Evolutionary conservation across 306 rosid genomes (phyloP).

Genomic region (Vigna hirtella): DNA sequence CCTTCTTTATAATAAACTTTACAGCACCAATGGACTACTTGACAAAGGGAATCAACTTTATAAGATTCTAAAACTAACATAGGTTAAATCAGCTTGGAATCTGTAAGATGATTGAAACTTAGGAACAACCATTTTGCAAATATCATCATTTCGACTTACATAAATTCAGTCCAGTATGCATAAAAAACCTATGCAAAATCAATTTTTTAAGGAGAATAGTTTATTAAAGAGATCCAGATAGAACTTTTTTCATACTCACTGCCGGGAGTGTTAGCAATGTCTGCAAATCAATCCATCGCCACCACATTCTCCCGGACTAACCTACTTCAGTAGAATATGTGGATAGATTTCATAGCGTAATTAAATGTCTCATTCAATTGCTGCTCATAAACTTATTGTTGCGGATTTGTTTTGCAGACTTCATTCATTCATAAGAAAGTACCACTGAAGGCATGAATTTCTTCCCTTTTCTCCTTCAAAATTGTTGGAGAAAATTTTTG

Average conservation of each 20-base stretch:
- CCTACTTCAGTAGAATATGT: slow-evolving; percentile 11
- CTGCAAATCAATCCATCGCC: not conserved
- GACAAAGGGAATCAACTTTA: slow-evolving; percentile 8
- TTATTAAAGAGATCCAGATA: not conserved
- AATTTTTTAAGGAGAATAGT: too few relatives aligned
- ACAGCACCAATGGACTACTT: slow-evolving; percentile 11
- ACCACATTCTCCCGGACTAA: not conserved
- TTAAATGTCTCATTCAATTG: not conserved
- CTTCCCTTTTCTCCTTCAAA: not conserved
- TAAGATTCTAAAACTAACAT: slow-evolving; percentile 6
- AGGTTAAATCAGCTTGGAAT: slow-evolving; percentile 4
- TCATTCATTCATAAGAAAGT: not conserved
- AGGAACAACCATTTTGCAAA: not conserved
- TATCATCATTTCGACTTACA: not conserved
- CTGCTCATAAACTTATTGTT: not conserved
- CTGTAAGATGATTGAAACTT: not conserved
- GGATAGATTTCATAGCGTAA: slow-evolving; percentile 9
- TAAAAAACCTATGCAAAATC: not conserved
- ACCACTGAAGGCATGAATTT: not conserved
- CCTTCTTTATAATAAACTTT: slow-evolving; percentile 14
- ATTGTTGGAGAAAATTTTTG: not conserved
- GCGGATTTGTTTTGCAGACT: not conserved
- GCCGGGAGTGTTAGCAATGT: not conserved
- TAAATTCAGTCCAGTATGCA: not conserved
- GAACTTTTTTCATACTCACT: not conserved